Evolutionary conservation across 2,329 filamentous ascomycete species (phyloP), one percentile per base, ranked within the genome.

Genomic region (Macrophomina phaseolina): DNA sequence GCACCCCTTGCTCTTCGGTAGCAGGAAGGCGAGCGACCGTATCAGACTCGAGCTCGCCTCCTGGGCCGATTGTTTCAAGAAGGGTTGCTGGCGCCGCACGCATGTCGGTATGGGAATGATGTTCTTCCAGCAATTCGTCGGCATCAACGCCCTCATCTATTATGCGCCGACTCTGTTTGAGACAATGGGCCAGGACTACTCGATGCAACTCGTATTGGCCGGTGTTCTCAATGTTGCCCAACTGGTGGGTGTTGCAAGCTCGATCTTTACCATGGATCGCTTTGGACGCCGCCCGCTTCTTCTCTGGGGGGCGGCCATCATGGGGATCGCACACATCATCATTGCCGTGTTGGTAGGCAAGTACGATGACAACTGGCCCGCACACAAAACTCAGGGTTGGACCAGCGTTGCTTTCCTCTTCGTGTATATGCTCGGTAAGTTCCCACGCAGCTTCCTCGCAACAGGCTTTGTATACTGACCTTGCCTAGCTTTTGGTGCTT

Each of bases 321-420:
- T 86, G 75, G 82, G 81, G 68, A 71, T 81, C 30, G 80, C 81
- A 0, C 84, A 85, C 67, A 70, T 81, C 5, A 78, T 83, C 49
- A 85, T 87, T 46, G 84, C 86, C 0, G 76, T 84, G 3, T 76
- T 89, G 18, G 84, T 88, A 3, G 85, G 84, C 2, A 77, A 81
- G 12, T 89, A 81, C 72, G 81, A 79, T 11, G 71, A 81, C 28
- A 76, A 84, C 67, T 88, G 85, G 85, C 73, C 80, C 0, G 73
- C 78, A 1, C 84, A 89, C 71, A 75, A 79, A 3, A 74, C 79
- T 0, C 81, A 84, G 67, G 87, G 87, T 7, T 87, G 85, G 85
- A 77, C 79, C 14, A 82, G 80, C n/a, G 83, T 88, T 0, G 84
- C 84, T 0, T 85, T 88, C 69, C 78, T 88, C n/a, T 81, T 89